Base-by-base conservation (phyloP, 163 green algal species). In the Volvox carteri region DNA sequence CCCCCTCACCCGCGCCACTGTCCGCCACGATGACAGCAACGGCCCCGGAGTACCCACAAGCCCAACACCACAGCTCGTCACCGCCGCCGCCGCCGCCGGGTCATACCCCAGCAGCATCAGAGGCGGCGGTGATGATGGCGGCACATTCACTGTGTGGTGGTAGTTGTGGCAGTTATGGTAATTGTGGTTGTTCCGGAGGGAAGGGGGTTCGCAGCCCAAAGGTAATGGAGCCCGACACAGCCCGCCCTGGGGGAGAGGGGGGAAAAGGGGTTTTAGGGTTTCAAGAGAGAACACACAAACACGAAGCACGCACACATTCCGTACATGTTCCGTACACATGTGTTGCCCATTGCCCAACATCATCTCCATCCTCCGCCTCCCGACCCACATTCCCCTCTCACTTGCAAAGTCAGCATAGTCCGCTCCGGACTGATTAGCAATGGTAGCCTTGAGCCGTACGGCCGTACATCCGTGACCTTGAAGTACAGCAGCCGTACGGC, bases 21-120 rank as follows among this genome's bases (percentile, higher is more conserved):
- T 11, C 23, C 89, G 87, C 95, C 95, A 96, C 3, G 56, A 60
- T 18, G 84, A 75, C 48, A 91, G 89, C 44, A 95, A 60, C 18
- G 84, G 84, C 14, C 92, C 92, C 7, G 74, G 62, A 28, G 75
- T 93, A 4, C 72, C 86, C 5, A 44, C 30, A 78, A 94, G 54
- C 11, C 86, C 78, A 8, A 35, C 86, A 19, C n/a, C 12, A 39
- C 14, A 18, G 41, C 3, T 8, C 30, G 1, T 18, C 33, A 25
- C 4, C 19, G 85, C 19, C 50, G 68, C 28, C 50, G 68, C 28
- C 19, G 85, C 44, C 0, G 52, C 23, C 25, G 33, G 52, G 56
- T 81, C 74, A 1, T 3, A 28, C 1, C 76, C 70, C 8, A 86
- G 68, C 39, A 84, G 39, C 41, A 41, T 37, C 72, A 84, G 72